Evolutionary conservation across 1,284 basidiomycete species (phyloP), one percentile per base, ranked within the genome.

Genomic region (Butyriboletus appendiculatus): DNA sequence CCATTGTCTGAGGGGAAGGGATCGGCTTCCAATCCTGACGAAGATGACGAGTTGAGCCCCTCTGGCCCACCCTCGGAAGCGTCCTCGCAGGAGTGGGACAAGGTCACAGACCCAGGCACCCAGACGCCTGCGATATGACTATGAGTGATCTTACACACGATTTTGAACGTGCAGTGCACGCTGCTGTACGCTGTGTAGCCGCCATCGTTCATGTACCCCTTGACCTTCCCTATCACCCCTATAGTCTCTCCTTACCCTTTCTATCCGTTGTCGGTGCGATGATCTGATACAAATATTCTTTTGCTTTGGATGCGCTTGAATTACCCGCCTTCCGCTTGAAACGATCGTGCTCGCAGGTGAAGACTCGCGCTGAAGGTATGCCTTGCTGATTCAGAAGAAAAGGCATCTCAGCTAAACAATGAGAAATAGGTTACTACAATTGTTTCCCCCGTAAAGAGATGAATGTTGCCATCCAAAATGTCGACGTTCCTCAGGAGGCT

Each of bases 81-180:
- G 37, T 90, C 89, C 40, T 92, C 90, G 46, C 88, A 90, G 73
- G 90, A 92, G 68, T 93, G 90, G 90, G 90, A 92, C 73, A 85
- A 79, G 62, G 73, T 92, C 73, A 86, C 88, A 59, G 86, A 92
- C 67, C 78, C 87, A 47, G 86, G 82, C 59, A 76, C 78, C 55
- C 79, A 78, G 60, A 76, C 75, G 49, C 76, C 77, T 62, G 71
- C 75, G 57, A 74, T 72, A 65, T 71, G 65, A 64, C 65, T 63
- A 58, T 53, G 50, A 58, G 56, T 66, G 62, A 60, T 58, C 54
- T 59, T 67, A 63, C 61, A 59, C 67, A 65, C 66, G 59, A 62
- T 55, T 59, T 53, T 55, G 55, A 64, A 66, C 65, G 61, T 67
- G 63, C 66, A 61, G 50, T 55, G 71, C 66, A 67, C 57, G 43